Evolutionary conservation across 1,284 basidiomycete genomes (phyloP).

Genomic region (Malassezia yamatoensis): DNA sequence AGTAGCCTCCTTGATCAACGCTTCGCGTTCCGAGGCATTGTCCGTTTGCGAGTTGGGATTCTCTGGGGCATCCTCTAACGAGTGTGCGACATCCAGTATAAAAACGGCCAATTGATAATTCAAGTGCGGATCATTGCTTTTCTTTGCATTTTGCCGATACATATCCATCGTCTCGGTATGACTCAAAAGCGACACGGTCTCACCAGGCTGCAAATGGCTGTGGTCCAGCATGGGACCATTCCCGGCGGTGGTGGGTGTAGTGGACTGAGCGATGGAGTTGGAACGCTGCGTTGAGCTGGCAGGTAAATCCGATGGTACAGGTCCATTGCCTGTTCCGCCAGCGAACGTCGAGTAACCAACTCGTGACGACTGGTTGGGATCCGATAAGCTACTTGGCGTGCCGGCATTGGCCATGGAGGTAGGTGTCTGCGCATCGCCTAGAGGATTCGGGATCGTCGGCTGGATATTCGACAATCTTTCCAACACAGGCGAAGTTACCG

Average conservation of each 20-base stretch:
- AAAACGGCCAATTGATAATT: slow-evolving; percentile 98
- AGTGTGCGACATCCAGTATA: slow-evolving; percentile 73
- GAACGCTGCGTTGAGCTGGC: neutral
- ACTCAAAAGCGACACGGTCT: slow-evolving; percentile 78
- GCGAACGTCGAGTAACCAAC: slow-evolving; percentile 30
- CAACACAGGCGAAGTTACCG: neutral
- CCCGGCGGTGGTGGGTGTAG: neutral
- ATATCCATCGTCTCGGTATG: slow-evolving; percentile 91
- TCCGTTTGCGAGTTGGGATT: slow-evolving; percentile 3
- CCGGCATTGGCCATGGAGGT: neutral
- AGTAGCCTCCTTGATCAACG: slow-evolving; percentile 84
- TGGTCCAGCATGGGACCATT: slow-evolving; percentile 62
- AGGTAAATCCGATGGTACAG: slow-evolving; percentile 17
- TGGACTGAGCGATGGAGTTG: neutral
- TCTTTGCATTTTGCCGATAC: slow-evolving; percentile 94
- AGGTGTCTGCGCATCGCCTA: neutral
- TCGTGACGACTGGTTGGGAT: neutral
- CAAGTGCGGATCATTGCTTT: slow-evolving; percentile 92
- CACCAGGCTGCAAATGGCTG: slow-evolving; percentile 84
- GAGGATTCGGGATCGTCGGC: slow-evolving; percentile 5
- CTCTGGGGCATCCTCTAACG: slow-evolving; percentile 29
- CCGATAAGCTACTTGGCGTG: neutral
- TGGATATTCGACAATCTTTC: slow-evolving; percentile 9
- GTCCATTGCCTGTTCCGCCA: slow-evolving; percentile 28
- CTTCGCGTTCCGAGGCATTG: slow-evolving; percentile 36